phyloP scores from a whole-genome alignment of 208 protist genomes.

The Wallacemonas sp. region DNA sequence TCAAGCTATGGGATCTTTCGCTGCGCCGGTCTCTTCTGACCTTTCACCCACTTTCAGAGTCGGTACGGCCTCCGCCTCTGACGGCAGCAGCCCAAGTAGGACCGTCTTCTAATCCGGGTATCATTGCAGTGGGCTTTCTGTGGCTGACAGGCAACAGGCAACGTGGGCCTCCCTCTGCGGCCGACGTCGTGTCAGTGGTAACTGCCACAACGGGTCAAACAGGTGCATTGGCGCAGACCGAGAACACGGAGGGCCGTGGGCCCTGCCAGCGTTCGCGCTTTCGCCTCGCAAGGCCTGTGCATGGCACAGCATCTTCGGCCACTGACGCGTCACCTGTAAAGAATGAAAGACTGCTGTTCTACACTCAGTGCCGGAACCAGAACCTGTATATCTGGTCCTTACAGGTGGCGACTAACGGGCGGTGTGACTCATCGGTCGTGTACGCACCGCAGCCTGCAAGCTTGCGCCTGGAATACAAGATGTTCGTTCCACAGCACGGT shows the following conservation, averaged over 20 bases:
- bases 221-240: no score
- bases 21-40: slow-evolving; percentile 38
- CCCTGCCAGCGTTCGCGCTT: slow-evolving; percentile 23
- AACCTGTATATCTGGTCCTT: slow-evolving; percentile 63
- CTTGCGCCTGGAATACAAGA: slow-evolving; percentile 29
- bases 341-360: slow-evolving; percentile 38
- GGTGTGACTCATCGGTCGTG: slow-evolving; percentile 1
- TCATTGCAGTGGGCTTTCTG: slow-evolving; percentile 37
- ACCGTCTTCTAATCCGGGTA: slow-evolving; percentile 9
- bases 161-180: no score
- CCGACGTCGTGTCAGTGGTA: no score
- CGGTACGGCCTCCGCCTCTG: not conserved
- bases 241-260: no score
- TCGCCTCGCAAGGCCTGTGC: slow-evolving; percentile 14
- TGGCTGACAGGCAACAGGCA: not conserved
- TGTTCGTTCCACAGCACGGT: slow-evolving; percentile 67
- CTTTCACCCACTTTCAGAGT: slow-evolving; percentile 30
- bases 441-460: not conserved
- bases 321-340: not conserved
- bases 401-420: not conserved
- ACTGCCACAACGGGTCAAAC: no score
- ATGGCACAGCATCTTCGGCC: not conserved
- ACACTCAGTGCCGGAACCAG: slow-evolving; percentile 80
- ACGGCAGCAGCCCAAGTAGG: not conserved
- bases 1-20: slow-evolving; percentile 68